Conservation (phyloP, 2,329 filamentous ascomycete genomes). For the Fusarium anguioides region DNA sequence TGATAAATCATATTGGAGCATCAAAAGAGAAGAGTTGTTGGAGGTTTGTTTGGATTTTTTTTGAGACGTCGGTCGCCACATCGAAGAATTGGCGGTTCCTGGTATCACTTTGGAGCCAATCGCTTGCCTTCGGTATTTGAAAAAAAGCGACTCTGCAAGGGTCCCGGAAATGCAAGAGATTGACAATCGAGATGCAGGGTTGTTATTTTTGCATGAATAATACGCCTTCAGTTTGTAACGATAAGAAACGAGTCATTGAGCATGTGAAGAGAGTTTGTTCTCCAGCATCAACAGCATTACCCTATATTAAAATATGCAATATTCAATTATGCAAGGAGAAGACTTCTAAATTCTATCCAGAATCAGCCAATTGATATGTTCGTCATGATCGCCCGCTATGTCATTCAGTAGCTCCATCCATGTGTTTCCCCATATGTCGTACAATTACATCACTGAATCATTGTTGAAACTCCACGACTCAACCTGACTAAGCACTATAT, state of each 20-base stretch:
- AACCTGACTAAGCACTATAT: conserved; percentile 24
- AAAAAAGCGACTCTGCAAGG: conserved; percentile 5
- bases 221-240: neutral
- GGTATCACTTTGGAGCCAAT: conserved; percentile 2
- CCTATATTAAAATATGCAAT: neutral
- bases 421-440: neutral
- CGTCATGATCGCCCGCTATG: neutral
- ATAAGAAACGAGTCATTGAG: neutral
- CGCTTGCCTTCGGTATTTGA: neutral
- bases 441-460: neutral
- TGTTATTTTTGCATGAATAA: conserved; percentile 7
- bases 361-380: neutral
- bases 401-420: neutral
- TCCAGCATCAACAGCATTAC: neutral
- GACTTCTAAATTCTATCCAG: too few relatives aligned
- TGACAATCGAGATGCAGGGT: neutral
- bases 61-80: conserved; percentile 24
- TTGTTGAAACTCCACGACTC: neutral
- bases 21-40: neutral
- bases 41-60: neutral
- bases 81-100: neutral
- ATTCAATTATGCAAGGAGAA: neutral
- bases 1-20: neutral
- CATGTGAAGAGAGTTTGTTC: neutral
- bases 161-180: neutral